Percentiles rank a stretch among this genome's conserved stretches.
Conservation (phyloP, 495 filamentous ascomycete species). For the Talaromyces wortmannii region DNA sequence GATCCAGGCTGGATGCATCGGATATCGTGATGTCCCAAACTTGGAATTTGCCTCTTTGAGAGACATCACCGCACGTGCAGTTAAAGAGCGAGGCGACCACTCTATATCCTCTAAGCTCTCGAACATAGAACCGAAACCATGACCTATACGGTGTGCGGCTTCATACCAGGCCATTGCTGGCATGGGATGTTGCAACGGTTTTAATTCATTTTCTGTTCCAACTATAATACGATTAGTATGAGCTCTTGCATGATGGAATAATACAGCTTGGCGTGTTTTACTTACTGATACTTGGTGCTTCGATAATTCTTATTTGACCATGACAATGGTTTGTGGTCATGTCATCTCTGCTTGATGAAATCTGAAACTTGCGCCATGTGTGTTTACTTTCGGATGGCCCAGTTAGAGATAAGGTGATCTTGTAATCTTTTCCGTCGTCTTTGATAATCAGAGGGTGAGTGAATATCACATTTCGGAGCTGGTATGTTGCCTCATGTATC, state of each 20-base stretch:
- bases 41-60: slow-evolving; percentile 4
- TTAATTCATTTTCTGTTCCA: not conserved
- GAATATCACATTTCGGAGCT: slow-evolving; percentile 33
- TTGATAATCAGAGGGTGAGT: slow-evolving; percentile 36
- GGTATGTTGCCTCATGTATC: slow-evolving; percentile 14
- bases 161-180: not conserved
- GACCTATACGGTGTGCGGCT: not conserved
- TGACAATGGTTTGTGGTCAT: slow-evolving; percentile 35
- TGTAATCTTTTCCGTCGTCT: slow-evolving; percentile 26
- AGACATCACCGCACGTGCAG: slow-evolving; percentile 3
- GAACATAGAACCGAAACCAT: slow-evolving; percentile 13
- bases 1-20: slow-evolving; percentile 10
- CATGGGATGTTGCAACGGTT: not conserved
- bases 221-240: not conserved
- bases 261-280: not conserved
- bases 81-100: slow-evolving; percentile 1
- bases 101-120: slow-evolving; percentile 7
- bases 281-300: not conserved
- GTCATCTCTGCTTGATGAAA: slow-evolving; percentile 26
- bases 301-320: slow-evolving; percentile 20
- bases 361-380: slow-evolving; percentile 38
- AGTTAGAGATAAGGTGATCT: slow-evolving; percentile 34
- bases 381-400: slow-evolving; percentile 20
- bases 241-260: not conserved
- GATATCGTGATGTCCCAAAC: slow-evolving; percentile 7